Evolutionary conservation across 352 stramenopile species (phyloP).

Genomic region (Pythium phragmiticola): DNA sequence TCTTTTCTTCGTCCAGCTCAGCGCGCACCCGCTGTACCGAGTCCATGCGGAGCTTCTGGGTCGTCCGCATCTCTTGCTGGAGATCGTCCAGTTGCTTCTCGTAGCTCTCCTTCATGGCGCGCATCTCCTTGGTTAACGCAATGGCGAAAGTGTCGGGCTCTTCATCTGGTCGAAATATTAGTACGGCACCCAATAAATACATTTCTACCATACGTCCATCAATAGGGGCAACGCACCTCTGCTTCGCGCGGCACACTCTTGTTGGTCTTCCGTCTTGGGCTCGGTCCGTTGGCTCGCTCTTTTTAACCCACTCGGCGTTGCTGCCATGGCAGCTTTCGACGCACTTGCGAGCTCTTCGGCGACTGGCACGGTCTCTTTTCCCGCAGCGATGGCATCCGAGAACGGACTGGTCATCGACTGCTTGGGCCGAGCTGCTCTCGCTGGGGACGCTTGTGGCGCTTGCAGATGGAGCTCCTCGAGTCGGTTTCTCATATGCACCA

Average conservation of each 20-base stretch:
- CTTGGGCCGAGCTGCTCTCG: constrained; percentile 7
- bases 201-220: neutral
- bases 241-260: neutral
- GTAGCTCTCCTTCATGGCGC: constrained; percentile 64
- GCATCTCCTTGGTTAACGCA: constrained; percentile 66
- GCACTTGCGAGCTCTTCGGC: constrained; percentile 46
- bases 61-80: constrained; percentile 45
- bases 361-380: constrained; percentile 50
- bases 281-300: neutral
- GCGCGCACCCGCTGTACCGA: constrained; percentile 42
- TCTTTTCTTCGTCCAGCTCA: constrained; percentile 53
- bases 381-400: constrained; percentile 65
- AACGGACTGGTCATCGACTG: constrained; percentile 41
- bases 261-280: neutral
- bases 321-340: constrained; percentile 8
- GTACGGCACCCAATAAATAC: neutral
- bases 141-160: constrained; percentile 76
- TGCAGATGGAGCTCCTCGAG: constrained; percentile 51
- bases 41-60: constrained; percentile 43
- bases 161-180: constrained; percentile 34
- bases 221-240: constrained; percentile 11
- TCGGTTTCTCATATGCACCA: constrained; percentile 52
- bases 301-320: neutral
- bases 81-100: constrained; percentile 67
- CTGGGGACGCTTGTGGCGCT: constrained; percentile 2